A percentile compares a stretch with the other conserved stretches of the same genome.
phyloP scores from a whole-genome alignment of 1,284 basidiomycete species.

The Moniliella sp. region DNA sequence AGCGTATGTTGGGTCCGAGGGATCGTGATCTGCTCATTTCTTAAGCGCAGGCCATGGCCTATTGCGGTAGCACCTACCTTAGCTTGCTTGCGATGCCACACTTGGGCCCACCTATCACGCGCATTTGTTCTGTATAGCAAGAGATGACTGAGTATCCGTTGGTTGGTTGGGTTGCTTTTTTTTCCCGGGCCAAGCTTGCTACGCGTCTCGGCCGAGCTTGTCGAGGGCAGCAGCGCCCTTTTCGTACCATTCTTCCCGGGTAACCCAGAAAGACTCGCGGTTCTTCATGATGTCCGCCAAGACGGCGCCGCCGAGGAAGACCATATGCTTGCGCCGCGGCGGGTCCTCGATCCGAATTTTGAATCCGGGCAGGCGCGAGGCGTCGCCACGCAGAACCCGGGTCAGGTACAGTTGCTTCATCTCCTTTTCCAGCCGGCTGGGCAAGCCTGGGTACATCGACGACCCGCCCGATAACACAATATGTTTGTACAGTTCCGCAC shows the following conservation, averaged over 20 bases:
- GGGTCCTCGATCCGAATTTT: slow-evolving; percentile 97
- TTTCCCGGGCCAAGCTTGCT: no score
- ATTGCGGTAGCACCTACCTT: no score
- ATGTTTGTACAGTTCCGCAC: slow-evolving; percentile 85
- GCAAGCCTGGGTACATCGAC: slow-evolving; percentile 95
- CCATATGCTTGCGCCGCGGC: slow-evolving; percentile 92
- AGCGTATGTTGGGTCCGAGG: no score
- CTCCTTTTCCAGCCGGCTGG: slow-evolving; percentile 88
- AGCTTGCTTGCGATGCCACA: no score
- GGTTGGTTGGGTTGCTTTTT: no score
- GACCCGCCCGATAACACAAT: slow-evolving; percentile 79
- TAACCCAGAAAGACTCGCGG: slow-evolving; percentile 63
- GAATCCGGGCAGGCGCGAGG: slow-evolving; percentile 71
- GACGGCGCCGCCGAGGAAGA: slow-evolving; percentile 73
- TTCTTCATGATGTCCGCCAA: slow-evolving; percentile 88
- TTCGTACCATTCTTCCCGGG: slow-evolving; percentile 31
- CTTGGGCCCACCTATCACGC: no score
- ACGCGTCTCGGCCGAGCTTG: slow-evolving; percentile 24
- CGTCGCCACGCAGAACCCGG: slow-evolving; percentile 63
- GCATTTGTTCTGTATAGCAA: no score
- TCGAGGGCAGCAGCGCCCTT: slow-evolving; percentile 25
- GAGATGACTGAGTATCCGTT: no score
- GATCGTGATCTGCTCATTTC: no score
- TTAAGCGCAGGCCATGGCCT: no score
- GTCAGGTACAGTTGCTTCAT: slow-evolving; percentile 96